These are phyloP conservation scores for Tripterygium wilfordii DNA, from an alignment of 177 flowering plant genomes.

Conservation along the genomic window DNA sequence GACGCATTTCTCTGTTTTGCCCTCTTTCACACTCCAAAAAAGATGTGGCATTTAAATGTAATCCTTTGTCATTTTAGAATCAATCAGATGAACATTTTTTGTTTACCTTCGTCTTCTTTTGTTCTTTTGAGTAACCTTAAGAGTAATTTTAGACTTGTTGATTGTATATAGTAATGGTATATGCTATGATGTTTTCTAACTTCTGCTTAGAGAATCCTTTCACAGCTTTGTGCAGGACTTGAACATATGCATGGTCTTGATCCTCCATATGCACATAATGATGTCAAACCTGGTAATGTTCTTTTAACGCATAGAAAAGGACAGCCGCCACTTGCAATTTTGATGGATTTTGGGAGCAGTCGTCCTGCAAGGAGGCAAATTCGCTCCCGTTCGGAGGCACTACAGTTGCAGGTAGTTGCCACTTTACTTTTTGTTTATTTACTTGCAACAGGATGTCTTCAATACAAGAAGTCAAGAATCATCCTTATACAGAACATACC, in stretches of 20 bases:
- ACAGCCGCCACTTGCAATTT: slow-evolving; percentile 70
- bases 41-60: too few relatives aligned
- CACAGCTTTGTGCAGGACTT: slow-evolving; percentile 94
- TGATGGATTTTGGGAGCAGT: slow-evolving; percentile 98
- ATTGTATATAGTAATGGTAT: background rate
- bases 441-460: too few relatives aligned
- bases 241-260: slow-evolving; percentile 87
- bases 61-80: too few relatives aligned
- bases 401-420: slow-evolving; percentile 72
- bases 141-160: too few relatives aligned
- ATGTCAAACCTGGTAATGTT: slow-evolving; percentile 94
- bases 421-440: slow-evolving; percentile 7
- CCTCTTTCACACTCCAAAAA: too few relatives aligned
- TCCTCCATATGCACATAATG: slow-evolving; percentile 97
- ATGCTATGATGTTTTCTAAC: background rate
- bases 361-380: slow-evolving; percentile 83
- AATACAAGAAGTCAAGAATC: too few relatives aligned
- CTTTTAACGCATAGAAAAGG: slow-evolving; percentile 81
- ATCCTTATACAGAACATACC: background rate
- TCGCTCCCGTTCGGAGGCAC: slow-evolving; percentile 78
- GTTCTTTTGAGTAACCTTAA: too few relatives aligned
- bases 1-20: background rate
- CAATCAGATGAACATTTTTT: too few relatives aligned
- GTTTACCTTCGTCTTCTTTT: too few relatives aligned
- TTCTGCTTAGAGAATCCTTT: slow-evolving; percentile 5